A percentile compares a stretch with the other conserved stretches of the same genome.
Conservation (phyloP, 2,329 filamentous ascomycete species). For the Aquanectria penicillioides region DNA sequence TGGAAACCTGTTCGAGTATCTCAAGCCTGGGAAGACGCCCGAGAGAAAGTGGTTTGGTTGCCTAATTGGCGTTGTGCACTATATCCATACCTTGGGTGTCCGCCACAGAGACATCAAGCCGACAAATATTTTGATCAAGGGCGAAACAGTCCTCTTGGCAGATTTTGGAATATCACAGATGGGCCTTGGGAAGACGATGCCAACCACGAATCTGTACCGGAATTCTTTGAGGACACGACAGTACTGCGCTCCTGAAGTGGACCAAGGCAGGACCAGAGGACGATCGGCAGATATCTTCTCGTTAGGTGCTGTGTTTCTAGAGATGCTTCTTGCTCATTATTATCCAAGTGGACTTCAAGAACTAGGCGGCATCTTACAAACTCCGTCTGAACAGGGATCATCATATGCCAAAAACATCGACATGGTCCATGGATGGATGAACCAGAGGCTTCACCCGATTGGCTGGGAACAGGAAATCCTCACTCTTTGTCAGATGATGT, state of each 20-base stretch:
- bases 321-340: neutral
- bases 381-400: neutral
- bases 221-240: neutral
- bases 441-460: neutral
- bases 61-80: neutral
- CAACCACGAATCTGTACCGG: neutral
- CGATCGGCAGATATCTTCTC: neutral
- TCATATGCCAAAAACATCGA: neutral
- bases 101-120: neutral
- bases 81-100: neutral
- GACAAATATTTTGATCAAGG: neutral
- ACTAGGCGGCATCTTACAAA: neutral
- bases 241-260: constrained; percentile 1
- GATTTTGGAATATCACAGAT: constrained; percentile 1
- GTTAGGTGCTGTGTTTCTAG: neutral
- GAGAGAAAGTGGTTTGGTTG: neutral
- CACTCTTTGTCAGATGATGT: neutral
- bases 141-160: neutral
- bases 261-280: neutral
- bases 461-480: neutral
- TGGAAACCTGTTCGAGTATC: neutral
- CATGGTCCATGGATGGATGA: neutral
- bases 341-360: neutral
- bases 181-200: neutral
- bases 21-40: neutral